Base-by-base conservation (phyloP, 495 filamentous ascomycete genomes). In the Pyrenopolyporus hunteri region DNA sequence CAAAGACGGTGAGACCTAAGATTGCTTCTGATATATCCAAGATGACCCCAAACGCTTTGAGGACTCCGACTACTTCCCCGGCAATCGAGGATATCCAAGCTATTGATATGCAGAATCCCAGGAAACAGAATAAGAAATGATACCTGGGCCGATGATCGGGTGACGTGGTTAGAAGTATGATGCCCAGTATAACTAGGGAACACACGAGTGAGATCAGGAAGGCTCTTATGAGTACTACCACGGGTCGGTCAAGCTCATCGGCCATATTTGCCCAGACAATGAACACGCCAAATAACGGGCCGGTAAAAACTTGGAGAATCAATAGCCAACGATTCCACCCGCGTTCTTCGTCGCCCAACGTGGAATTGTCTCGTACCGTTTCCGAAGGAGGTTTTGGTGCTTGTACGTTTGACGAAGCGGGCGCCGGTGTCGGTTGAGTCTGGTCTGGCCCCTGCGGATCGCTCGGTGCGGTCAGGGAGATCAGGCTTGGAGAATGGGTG, bases 51-150 rank as follows among this genome's bases (percentile, higher is more conserved):
- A 99, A 77, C 2, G 95, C 89, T 72, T 98, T 98, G 29, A 99
- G 83, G 16, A 97, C 89, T 32, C 90, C 92, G 5, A 99, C 95
- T 11, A 99, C 95, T 74, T 99, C 95, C 19, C 90, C 90, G 10
- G 95, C 95, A 40, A 99, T 91, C 9, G 92, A 96, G 16, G 89
- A 91, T 59, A 99, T 98, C 95, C 95, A 99, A 19, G 90, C 87
- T 19, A 98, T 93, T 50, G 85, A 82, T 52, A 99, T 93, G 6
- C 87, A 73, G 70, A 99, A 99, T n/a, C 95, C 95, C 0, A 93
- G 75, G 64, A 95, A 89, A 72, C 91, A 93, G 35, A 97, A 81
- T 9, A 92, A 71, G 35, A 85, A 85, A 26, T 91, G 87, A 76
- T 88, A 90, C 47, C 78, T 74, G 5, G 83, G 90, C 42, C 82